phyloP scores from a whole-genome alignment of 163 green algal species.

The Prototheca cutis region DNA sequence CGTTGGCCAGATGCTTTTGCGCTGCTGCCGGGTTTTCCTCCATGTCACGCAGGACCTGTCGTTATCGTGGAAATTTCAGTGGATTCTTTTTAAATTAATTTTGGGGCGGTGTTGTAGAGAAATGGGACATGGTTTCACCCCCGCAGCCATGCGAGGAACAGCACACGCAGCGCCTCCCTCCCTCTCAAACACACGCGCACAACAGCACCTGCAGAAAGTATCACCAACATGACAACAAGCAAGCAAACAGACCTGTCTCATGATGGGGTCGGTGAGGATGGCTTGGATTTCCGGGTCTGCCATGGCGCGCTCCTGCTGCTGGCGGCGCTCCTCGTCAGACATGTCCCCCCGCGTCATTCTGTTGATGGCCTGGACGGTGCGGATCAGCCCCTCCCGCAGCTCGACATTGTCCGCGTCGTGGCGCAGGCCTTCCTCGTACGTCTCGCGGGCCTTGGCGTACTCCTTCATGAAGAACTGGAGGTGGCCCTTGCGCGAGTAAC shows the following conservation, averaged over 20 bases:
- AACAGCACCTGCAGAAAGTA: too few species aligned
- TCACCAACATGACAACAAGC: too few species aligned
- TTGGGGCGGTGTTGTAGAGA: too few species aligned
- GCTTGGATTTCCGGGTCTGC: conserved; percentile 88
- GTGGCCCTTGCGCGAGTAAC: conserved; percentile 93
- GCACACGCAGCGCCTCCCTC: too few species aligned
- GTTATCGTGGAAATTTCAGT: too few species aligned
- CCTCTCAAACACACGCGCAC: too few species aligned
- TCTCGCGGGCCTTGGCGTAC: conserved; percentile 80
- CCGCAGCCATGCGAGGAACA: too few species aligned
- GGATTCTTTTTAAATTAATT: too few species aligned
- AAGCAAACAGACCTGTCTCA: conserved; percentile 72
- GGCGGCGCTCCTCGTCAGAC: conserved; percentile 79
- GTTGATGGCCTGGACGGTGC: conserved; percentile 64
- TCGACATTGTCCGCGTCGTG: conserved; percentile 84
- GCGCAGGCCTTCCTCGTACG: conserved; percentile 80
- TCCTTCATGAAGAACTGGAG: conserved; percentile 96
- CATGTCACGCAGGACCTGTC: conserved; percentile 75
- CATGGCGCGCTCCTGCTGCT: conserved; percentile 76
- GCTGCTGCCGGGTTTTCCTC: conserved; percentile 70
- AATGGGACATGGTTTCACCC: too few species aligned
- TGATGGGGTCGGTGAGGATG: conserved; percentile 93
- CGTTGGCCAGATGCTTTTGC: conserved; percentile 68
- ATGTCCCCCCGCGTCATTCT: conserved; percentile 48
- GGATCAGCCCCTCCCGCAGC: conserved; percentile 79